phyloP scores from a whole-genome alignment of 371 early-diverging fungal genomes.

The Lichtheimia corymbifera region DNA sequence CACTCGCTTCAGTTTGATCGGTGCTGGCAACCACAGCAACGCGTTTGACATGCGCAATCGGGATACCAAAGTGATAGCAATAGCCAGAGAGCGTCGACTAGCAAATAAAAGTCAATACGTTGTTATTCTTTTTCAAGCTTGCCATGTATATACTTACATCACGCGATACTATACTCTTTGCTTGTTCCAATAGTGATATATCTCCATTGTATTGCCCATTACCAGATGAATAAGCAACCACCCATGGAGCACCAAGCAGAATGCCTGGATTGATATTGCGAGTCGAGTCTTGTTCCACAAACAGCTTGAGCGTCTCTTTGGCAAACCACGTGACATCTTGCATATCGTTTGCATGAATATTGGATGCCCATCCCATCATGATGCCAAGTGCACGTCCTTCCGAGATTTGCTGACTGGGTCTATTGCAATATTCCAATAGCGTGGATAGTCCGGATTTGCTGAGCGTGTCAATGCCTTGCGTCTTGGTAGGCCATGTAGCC shows the following conservation, averaged over 20 bases:
- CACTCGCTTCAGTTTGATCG: neutral
- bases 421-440: slow-evolving; percentile 23
- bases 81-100: slow-evolving; percentile 3
- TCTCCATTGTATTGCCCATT: neutral
- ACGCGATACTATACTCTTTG: neutral
- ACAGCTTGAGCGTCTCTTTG: slow-evolving; percentile 15
- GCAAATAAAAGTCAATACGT: neutral
- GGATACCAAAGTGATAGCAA: slow-evolving; percentile 35
- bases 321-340: slow-evolving; percentile 28
- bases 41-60: slow-evolving; percentile 23
- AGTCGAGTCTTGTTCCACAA: slow-evolving; percentile 7
- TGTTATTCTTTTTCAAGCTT: too few relatives aligned
- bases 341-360: slow-evolving; percentile 24
- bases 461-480: slow-evolving; percentile 29
- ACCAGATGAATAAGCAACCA: slow-evolving; percentile 23
- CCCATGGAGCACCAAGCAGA: slow-evolving; percentile 38
- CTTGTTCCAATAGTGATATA: neutral
- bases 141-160: neutral
- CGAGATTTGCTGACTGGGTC: slow-evolving; percentile 2
- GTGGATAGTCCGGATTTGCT: slow-evolving; percentile 12
- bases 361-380: slow-evolving; percentile 45
- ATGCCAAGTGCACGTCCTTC: slow-evolving; percentile 43
- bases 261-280: slow-evolving; percentile 21
- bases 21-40: neutral
- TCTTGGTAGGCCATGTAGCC: slow-evolving; percentile 49